Base-by-base conservation (phyloP, 2,329 filamentous ascomycete genomes). In the Cladosporium sp. region DNA sequence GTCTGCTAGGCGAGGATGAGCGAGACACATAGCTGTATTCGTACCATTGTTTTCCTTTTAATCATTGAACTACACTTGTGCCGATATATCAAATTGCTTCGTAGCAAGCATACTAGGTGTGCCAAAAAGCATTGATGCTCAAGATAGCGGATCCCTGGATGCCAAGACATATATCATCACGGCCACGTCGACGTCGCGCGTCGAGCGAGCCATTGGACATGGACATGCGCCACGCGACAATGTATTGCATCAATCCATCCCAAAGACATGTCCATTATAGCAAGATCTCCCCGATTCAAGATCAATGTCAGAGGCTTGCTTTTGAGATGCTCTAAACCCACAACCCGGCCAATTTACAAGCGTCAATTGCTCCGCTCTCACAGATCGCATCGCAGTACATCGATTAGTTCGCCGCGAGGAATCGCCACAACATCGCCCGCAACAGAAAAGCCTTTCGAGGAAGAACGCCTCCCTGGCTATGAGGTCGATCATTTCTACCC, bases 401-500 rank as follows among this genome's bases (percentile, higher is more conserved):
- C 37, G 16, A n/a, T 40, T 16, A 40, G 7, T 16, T 40, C 37
- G 16, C 37, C 16, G 16, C 37, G 16, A n/a, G 16, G 16, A 40
- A 40, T 40, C 7, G 5, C 16, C 37, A 40, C 37, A 40, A 40
- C 18, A 16, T 40, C 14, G 6, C 23, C 12, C 4, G 12, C 7
- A 5, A 5, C 26, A 26, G 14, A 26, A 3, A 31, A 29, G 3
- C 23, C 23, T 29, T 31, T 75, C 21, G 74, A 76, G 68, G 74
- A 76, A 67, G 73, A 76, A 59, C 72, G 56, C 2, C 3, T 74
- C 0, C 66, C n/a, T 5, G 64, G 59, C 46, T 75, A 76, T 64
- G 65, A 65, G n/a, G 46, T 71, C 5, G 70, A 78, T 6, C 64
- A 74, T 21, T 80, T 76, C 65, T 80, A 79, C 66, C 78, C 78